phyloP scores from a whole-genome alignment of 2,329 filamentous ascomycete species.

The Cercospora zeae-maydis region DNA sequence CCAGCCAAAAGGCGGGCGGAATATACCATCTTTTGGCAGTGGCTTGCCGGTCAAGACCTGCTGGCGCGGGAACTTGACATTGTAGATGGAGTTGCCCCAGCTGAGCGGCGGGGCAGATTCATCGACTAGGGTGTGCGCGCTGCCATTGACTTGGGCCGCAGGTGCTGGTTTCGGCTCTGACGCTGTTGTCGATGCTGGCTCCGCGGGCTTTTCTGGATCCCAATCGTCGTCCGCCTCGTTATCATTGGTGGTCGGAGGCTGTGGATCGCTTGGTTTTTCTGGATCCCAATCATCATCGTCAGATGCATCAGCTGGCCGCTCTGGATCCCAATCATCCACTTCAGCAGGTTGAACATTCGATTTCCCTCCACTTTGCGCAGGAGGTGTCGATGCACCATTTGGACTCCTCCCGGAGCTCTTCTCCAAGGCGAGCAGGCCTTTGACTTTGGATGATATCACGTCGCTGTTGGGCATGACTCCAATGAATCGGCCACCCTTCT shows the following conservation, averaged over 20 bases:
- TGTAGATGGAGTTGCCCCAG: slow-evolving; percentile 93
- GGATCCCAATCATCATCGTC: slow-evolving; percentile 38
- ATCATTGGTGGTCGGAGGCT: slow-evolving; percentile 28
- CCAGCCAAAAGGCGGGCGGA: slow-evolving; percentile 94
- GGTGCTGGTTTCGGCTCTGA: slow-evolving; percentile 25
- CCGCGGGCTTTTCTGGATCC: slow-evolving; percentile 45
- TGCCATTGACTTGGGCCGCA: slow-evolving; percentile 12
- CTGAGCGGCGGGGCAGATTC: slow-evolving; percentile 48
- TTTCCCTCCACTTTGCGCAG: slow-evolving; percentile 37
- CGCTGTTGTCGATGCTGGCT: slow-evolving; percentile 36
- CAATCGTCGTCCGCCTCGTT: slow-evolving; percentile 36
- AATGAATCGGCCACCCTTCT: slow-evolving; percentile 91
- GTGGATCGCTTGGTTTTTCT: slow-evolving; percentile 45
- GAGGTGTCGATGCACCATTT: slow-evolving; percentile 16
- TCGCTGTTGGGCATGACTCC: slow-evolving; percentile 97
- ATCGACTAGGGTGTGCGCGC: slow-evolving; percentile 6
- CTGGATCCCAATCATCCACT: slow-evolving; percentile 37
- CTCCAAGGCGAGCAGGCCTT: slow-evolving; percentile 64
- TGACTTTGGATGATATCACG: slow-evolving; percentile 75
- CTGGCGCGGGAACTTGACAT: slow-evolving; percentile 78
- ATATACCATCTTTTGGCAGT: slow-evolving; percentile 74
- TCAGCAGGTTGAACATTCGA: slow-evolving; percentile 22
- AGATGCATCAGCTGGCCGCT: slow-evolving; percentile 45
- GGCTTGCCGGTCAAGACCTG: slow-evolving; percentile 30
- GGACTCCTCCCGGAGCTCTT: slow-evolving; percentile 39